phyloP scores from a whole-genome alignment of 2,329 filamentous ascomycete genomes.

The Pseudogymnoascus verrucosus region DNA sequence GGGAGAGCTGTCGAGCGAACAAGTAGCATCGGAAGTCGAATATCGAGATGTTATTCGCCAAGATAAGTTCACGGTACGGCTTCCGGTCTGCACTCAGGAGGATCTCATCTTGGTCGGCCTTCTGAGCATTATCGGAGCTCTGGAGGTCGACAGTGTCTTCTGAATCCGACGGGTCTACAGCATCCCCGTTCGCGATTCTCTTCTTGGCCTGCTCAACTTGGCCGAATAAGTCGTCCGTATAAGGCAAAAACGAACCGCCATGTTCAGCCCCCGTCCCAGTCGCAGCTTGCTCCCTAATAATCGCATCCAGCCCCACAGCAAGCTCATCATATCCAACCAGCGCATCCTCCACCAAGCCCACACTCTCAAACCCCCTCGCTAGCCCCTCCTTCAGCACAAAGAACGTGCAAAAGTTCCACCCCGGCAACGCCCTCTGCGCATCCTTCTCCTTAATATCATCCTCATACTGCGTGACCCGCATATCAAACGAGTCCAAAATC shows the following conservation, averaged over 20 bases:
- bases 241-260: conserved; percentile 62
- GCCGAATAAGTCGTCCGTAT: conserved; percentile 65
- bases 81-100: conserved; percentile 60
- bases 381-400: conserved; percentile 96
- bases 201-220: conserved; percentile 46
- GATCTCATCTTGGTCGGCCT: conserved; percentile 44
- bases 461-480: conserved; percentile 87
- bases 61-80: conserved; percentile 81
- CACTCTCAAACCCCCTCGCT: conserved; percentile 88
- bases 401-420: conserved; percentile 99
- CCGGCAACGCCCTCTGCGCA: conserved; percentile 73
- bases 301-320: conserved; percentile 73
- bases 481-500: conserved; percentile 84
- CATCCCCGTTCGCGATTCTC: conserved; percentile 29
- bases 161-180: conserved; percentile 27
- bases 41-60: conserved; percentile 89
- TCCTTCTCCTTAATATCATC: conserved; percentile 96
- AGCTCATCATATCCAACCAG: conserved; percentile 93
- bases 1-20: conserved; percentile 77
- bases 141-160: conserved; percentile 44
- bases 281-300: conserved; percentile 64
- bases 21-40: conserved; percentile 95
- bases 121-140: conserved; percentile 30
- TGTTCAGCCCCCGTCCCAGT: conserved; percentile 55
- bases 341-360: conserved; percentile 91